Evolutionary conservation across 164 flowering plant genomes (phyloP).

Genomic region (Magnolia sinica): DNA sequence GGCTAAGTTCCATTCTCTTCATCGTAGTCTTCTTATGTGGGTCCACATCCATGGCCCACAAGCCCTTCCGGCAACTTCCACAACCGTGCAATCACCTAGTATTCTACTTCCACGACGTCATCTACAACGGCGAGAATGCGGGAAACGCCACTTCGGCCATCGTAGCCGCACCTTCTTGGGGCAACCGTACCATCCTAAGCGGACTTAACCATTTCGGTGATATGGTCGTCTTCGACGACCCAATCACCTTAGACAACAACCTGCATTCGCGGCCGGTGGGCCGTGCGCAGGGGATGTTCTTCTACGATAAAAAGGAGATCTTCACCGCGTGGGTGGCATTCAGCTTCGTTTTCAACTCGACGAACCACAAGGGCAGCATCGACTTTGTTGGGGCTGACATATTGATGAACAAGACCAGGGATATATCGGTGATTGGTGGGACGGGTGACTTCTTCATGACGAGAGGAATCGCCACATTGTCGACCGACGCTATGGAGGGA

Average conservation of each 20-base stretch:
- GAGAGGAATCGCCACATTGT: constrained; percentile 65
- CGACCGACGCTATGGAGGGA: constrained; percentile 65
- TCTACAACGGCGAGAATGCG: constrained; percentile 61
- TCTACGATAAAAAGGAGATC: constrained; percentile 51
- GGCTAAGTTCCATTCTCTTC: not conserved
- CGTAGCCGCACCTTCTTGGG: constrained; percentile 57
- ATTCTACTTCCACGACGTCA: constrained; percentile 65
- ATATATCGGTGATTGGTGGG: constrained; percentile 71
- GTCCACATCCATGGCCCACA: constrained; percentile 4
- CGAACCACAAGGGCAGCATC: constrained; percentile 47
- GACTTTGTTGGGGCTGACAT: constrained; percentile 71
- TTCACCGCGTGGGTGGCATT: constrained; percentile 66
- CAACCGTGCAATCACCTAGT: constrained; percentile 55
- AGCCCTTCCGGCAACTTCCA: not conserved
- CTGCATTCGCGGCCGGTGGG: constrained; percentile 57
- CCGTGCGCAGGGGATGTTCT: constrained; percentile 74
- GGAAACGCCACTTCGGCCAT: constrained; percentile 67
- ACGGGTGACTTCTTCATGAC: constrained; percentile 89
- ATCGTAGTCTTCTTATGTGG: constrained; percentile 4
- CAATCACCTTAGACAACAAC: constrained; percentile 62
- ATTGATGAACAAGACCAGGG: constrained; percentile 66
- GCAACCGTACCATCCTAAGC: constrained; percentile 43
- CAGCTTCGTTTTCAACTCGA: constrained; percentile 62
- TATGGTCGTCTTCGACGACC: constrained; percentile 73
- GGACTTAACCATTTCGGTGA: constrained; percentile 57